These are phyloP conservation scores for Barnettozyma vustinii DNA, from an alignment of 805 yeast species.

Conservation along the genomic window DNA sequence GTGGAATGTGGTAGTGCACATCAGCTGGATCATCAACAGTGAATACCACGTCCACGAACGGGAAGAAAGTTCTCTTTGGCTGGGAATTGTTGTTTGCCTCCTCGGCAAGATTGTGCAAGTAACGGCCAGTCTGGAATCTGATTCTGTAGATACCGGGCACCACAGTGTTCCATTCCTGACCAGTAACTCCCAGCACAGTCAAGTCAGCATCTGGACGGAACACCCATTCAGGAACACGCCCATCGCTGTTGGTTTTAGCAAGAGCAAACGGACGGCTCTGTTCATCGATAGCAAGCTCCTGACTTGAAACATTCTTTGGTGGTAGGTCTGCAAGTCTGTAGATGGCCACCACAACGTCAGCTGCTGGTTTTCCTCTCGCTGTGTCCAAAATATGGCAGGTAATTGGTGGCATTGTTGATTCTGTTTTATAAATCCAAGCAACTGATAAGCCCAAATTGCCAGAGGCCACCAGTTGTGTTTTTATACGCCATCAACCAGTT, in stretches of 20 bases:
- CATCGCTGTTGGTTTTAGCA: constrained; percentile 72
- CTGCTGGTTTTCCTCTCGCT: constrained; percentile 76
- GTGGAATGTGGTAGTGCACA: constrained; percentile 84
- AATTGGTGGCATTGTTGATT: constrained; percentile 43
- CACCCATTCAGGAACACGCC: constrained; percentile 70
- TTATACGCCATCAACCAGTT: background rate
- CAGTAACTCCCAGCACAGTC: constrained; percentile 28
- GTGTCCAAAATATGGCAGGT: constrained; percentile 92
- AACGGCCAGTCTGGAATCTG: constrained; percentile 69
- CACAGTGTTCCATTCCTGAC: constrained; percentile 39
- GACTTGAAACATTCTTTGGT: constrained; percentile 15
- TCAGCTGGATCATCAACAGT: constrained; percentile 62
- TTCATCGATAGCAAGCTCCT: constrained; percentile 26
- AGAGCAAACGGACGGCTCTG: constrained; percentile 49
- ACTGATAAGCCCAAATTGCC: background rate
- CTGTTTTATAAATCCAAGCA: background rate
- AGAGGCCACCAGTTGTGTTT: background rate
- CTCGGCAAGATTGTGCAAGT: constrained; percentile 36
- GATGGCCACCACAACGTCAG: constrained; percentile 63
- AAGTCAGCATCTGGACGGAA: constrained; percentile 34
- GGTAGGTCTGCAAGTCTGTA: constrained; percentile 28
- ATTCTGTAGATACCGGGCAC: constrained; percentile 68
- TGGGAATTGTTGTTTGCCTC: constrained; percentile 18
- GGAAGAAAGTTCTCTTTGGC: constrained; percentile 63
- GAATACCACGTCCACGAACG: constrained; percentile 78